Base-by-base conservation (phyloP, 2,329 filamentous ascomycete species). In the Torrubiellomyces zombiae region DNA sequence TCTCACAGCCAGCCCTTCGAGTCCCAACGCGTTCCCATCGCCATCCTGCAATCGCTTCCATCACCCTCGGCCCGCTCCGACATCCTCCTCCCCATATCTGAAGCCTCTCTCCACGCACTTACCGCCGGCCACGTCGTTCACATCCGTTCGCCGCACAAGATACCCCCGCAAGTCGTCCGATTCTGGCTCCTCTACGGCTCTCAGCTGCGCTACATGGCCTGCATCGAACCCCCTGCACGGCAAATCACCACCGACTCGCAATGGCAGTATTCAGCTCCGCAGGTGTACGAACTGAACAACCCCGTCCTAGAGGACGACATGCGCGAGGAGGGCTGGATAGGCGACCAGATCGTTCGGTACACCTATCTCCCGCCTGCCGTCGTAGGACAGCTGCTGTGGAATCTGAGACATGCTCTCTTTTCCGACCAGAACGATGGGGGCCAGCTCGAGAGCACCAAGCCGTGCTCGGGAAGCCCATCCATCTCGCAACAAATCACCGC, bases 281-380 rank as follows among this genome's bases (percentile, higher is more conserved):
- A 73, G 35, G 53, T 76, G 1, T 76, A 74, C 37, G 57, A 69
- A 42, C 55, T 76, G 14, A 72, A 73, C 36, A 61, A 75, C 39
- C 63, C 69, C 0, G 51, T 70, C 2, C 47, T 56, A 1, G 47
- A 67, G 2, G 46, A 52, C 0, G 50, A 59, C 26, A 64, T 75
- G 51, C 56, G 55, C 21, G 48, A 53, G 20, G 60, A 64, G 19
- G 67, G 63, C 1, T 70, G 67, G 62, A 39, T 71, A 1, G 48
- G 55, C 5, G 47, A 50, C 2, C 44, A 55, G 2, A 58, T 69
- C n/a, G 48, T 53, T 14, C 60, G 58, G 24, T 71, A 62, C 30
- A 44, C 47, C 3, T 69, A 62, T 34, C 43, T 75, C 1, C 62
- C 61, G 2, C 69, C 67, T 2, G 65, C 63, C 2, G 56, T 69